Evolutionary conservation across 768 basidiomycete genomes (phyloP).

Genomic region (Megacollybia marginata): DNA sequence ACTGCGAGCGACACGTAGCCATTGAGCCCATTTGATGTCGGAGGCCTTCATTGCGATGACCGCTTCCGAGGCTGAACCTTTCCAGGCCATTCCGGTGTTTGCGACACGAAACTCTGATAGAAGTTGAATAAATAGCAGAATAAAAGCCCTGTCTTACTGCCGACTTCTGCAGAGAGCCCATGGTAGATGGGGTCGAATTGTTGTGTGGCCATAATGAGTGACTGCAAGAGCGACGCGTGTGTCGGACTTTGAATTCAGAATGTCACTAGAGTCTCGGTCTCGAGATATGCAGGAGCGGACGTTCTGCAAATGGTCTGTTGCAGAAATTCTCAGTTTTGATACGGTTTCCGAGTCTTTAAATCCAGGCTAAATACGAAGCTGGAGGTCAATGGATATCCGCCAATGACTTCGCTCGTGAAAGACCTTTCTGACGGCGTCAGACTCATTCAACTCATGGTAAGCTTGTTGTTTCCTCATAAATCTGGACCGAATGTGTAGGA

Average conservation of each 20-base stretch:
- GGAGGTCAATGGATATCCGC: slow-evolving; percentile 74
- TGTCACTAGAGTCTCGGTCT: slow-evolving; percentile 57
- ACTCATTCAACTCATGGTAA: slow-evolving; percentile 90
- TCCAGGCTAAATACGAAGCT: slow-evolving; percentile 97
- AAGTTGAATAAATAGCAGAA: slow-evolving; percentile 7
- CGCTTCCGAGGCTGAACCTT: slow-evolving; percentile 58
- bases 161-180: slow-evolving; percentile 61
- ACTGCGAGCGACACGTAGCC: slow-evolving; percentile 86
- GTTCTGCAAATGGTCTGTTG: slow-evolving; percentile 89
- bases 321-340: background rate
- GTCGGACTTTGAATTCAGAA: slow-evolving; percentile 44
- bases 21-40: slow-evolving; percentile 85
- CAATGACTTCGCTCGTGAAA: slow-evolving; percentile 82
- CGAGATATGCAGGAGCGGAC: slow-evolving; percentile 68
- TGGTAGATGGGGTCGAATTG: slow-evolving; percentile 86
- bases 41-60: slow-evolving; percentile 56
- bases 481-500: slow-evolving; percentile 46
- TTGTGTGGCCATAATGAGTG: slow-evolving; percentile 45
- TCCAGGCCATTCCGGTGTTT: slow-evolving; percentile 91
- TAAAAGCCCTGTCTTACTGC: slow-evolving; percentile 55
- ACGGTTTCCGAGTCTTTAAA: slow-evolving; percentile 4
- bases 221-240: slow-evolving; percentile 10
- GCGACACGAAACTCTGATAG: slow-evolving; percentile 85
- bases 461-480: background rate
- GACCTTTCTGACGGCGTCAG: slow-evolving; percentile 95